Evolutionary conservation across 495 filamentous ascomycete species (phyloP).

Genomic region (Podospora bellae-mahoneyi): DNA sequence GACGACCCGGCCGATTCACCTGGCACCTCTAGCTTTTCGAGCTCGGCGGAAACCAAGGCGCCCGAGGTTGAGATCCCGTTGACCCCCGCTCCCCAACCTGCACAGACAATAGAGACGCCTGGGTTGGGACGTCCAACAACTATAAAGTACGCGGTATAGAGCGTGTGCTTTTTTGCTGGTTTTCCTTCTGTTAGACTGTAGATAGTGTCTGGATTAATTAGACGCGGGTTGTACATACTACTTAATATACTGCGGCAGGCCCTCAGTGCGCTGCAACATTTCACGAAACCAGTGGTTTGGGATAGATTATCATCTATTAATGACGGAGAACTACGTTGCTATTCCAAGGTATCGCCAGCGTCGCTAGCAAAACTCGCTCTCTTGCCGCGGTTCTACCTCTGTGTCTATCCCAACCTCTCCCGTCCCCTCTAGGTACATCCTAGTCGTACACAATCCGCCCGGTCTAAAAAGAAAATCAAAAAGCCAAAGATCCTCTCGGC

Average conservation of each 20-base stretch:
- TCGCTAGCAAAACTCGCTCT: background rate
- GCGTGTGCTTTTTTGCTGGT: background rate
- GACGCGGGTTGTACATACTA: background rate
- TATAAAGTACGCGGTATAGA: background rate
- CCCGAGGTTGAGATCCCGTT: background rate
- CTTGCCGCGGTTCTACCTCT: background rate
- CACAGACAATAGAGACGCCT: background rate
- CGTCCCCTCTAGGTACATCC: background rate
- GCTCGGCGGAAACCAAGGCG: background rate
- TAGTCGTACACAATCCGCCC: background rate
- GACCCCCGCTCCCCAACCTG: background rate
- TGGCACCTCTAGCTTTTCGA: background rate
- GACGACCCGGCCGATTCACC: background rate
- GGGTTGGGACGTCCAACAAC: background rate
- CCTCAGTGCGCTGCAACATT: background rate
- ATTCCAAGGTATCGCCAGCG: background rate
- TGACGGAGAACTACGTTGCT: background rate
- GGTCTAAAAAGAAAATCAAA: background rate
- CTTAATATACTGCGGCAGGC: background rate
- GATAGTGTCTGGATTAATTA: background rate
- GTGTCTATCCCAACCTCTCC: background rate
- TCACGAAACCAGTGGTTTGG: background rate
- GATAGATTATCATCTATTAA: background rate
- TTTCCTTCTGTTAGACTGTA: background rate
- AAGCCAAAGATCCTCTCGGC: background rate